Percentiles rank a stretch among this genome's conserved stretches.
Evolutionary conservation across 345 rosid species (phyloP).

Genomic region (Hibiscus tridactylites): DNA sequence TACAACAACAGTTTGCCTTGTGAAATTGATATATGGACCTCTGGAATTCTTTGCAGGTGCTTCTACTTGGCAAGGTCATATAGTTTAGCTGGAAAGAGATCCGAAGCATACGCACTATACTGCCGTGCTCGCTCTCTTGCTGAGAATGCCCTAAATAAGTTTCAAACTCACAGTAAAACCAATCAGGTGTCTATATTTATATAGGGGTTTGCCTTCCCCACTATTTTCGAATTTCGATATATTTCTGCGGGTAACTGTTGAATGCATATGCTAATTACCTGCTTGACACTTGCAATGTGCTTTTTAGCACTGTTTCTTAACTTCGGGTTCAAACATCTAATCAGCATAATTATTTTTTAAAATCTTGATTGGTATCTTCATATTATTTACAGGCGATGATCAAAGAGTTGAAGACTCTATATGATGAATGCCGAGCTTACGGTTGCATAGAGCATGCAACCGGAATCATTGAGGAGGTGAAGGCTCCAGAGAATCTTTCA

Average conservation of each 20-base stretch:
- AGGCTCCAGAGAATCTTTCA: conserved; percentile 74
- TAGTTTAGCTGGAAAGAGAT: conserved; percentile 83
- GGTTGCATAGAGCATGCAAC: conserved; percentile 92
- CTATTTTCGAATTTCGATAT: background rate
- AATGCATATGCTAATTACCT: background rate
- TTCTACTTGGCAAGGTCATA: conserved; percentile 87
- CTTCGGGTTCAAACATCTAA: background rate
- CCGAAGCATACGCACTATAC: conserved; percentile 77
- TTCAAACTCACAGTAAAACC: conserved; percentile 24
- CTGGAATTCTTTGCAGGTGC: conserved; percentile 50
- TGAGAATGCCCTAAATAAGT: conserved; percentile 57
- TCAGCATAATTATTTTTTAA: background rate
- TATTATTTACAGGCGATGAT: conserved; percentile 33
- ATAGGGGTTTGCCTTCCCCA: background rate
- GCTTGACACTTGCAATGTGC: background rate
- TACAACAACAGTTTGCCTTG: background rate
- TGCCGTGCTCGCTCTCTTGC: conserved; percentile 70
- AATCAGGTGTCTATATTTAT: conserved; percentile 44
- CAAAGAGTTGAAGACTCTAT: conserved; percentile 53
- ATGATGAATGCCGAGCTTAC: conserved; percentile 67
- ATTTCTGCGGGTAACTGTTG: background rate
- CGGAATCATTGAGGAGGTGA: conserved; percentile 70
- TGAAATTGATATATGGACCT: conserved; percentile 9
- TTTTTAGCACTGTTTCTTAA: background rate
- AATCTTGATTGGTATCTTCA: background rate